Evolutionary conservation across 768 basidiomycete species (phyloP), one percentile per base, ranked within the genome.

Genomic region (Russula compacta): DNA sequence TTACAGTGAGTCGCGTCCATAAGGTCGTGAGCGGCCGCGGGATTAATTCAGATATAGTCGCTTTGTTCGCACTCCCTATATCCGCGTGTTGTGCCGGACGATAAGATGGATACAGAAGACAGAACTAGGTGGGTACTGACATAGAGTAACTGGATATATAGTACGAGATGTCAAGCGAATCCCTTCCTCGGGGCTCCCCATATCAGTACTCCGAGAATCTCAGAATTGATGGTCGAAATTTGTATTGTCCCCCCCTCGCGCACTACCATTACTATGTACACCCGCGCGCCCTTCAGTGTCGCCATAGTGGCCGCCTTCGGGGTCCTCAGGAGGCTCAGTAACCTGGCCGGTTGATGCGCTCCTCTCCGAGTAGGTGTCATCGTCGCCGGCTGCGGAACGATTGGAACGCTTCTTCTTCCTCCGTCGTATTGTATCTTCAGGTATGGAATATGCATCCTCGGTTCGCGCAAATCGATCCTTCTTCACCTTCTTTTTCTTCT

Each of bases 181-280:
- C 10, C n/a, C n/a, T n/a, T 36, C 35, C 35, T 51, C 35, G 19
- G 21, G 44, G 4, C 44, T 11, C 52, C 39, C 10, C 32, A 17
- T 21, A 39, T 43, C 42, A 12, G 3, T 32, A 6, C 49, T 40
- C n/a, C 17, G 43, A 14, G 21, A 43, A 40, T 48, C 21, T 58
- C 47, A 63, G 52, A 63, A 63, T 44, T 58, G 56, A 47, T 63
- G 61, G 46, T 97, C 95, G 73, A 99, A 98, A 78, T 98, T 97
- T 61, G 93, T 94, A 8, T 92, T 91, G 71, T 97, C 95, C 75
- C 97, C 97, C 55, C 95, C 95, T 83, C 95, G 95, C 66, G 95
- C 95, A 72, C 95, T 94, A 76, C 98, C 98, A 77, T 97, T 97
- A 78, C 89, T 92, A 10, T 61, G 55, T 17, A 29, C 48, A 11